Conservation (phyloP, 176 grass and related monocot species). For the Rhynchospora pubera region DNA sequence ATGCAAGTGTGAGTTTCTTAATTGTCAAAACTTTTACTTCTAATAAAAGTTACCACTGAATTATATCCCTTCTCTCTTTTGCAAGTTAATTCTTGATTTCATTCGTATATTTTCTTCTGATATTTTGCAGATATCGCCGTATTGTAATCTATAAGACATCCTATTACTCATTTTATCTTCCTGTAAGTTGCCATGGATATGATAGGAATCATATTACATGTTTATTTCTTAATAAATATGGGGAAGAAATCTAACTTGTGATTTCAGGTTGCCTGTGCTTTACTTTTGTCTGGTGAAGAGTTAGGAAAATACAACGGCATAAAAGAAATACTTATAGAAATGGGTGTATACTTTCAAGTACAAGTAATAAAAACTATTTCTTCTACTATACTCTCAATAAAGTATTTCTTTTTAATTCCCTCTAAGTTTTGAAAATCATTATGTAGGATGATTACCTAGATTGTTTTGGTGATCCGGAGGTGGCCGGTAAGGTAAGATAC, state of each 20-base stretch:
- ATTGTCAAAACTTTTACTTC: background rate
- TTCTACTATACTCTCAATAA: background rate
- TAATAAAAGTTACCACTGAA: background rate
- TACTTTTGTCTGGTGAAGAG: constrained; percentile 33
- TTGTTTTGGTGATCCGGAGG: constrained; percentile 71
- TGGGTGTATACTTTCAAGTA: constrained; percentile 67
- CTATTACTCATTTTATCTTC: constrained; percentile 63
- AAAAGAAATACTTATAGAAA: constrained; percentile 47
- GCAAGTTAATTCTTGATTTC: background rate
- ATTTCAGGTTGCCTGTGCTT: constrained; percentile 35
- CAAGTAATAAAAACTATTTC: constrained; percentile 35
- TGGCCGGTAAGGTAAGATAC: constrained; percentile 50
- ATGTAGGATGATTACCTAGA: constrained; percentile 76
- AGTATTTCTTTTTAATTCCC: background rate
- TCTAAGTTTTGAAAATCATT: background rate
- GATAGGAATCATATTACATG: background rate
- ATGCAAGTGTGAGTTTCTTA: constrained; percentile 36
- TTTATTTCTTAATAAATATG: background rate
- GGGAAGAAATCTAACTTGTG: background rate
- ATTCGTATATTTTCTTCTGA: background rate
- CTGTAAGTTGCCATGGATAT: constrained; percentile 29
- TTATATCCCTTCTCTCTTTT: background rate
- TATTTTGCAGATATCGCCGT: constrained; percentile 32
- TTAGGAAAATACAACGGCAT: constrained; percentile 22
- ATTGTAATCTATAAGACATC: constrained; percentile 68